phyloP scores from a whole-genome alignment of 2,329 filamentous ascomycete species.

The Xylariaceae sp. region DNA sequence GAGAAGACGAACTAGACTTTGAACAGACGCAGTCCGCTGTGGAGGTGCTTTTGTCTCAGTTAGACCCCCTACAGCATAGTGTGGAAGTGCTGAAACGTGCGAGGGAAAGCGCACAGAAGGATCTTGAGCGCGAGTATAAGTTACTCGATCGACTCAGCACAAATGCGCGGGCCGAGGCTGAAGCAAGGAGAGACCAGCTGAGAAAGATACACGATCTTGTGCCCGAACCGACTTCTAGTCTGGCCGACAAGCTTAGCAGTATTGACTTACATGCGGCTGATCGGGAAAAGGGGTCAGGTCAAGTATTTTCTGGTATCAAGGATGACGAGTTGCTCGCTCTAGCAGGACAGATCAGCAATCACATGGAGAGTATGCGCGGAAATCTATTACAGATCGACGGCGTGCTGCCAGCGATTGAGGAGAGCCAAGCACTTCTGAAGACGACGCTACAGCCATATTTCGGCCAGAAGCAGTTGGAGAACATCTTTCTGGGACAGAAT shows the following conservation, averaged over 20 bases:
- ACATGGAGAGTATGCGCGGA: slow-evolving; percentile 51
- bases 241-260: neutral
- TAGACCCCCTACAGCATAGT: slow-evolving; percentile 58
- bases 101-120: slow-evolving; percentile 49
- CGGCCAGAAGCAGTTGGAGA: slow-evolving; percentile 42
- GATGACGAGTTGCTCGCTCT: slow-evolving; percentile 42
- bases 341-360: slow-evolving; percentile 45
- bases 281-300: slow-evolving; percentile 13
- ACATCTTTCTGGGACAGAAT: slow-evolving; percentile 37
- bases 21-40: slow-evolving; percentile 60
- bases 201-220: slow-evolving; percentile 48
- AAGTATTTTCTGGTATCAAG: slow-evolving; percentile 26
- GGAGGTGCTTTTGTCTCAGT: slow-evolving; percentile 49
- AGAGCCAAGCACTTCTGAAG: slow-evolving; percentile 46
- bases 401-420: slow-evolving; percentile 44
- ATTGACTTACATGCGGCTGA: slow-evolving; percentile 20
- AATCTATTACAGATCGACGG: slow-evolving; percentile 52
- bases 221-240: slow-evolving; percentile 31
- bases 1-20: slow-evolving; percentile 59
- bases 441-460: slow-evolving; percentile 44
- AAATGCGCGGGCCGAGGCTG: slow-evolving; percentile 51
- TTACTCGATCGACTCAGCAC: slow-evolving; percentile 46
- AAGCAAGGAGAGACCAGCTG: slow-evolving; percentile 45
- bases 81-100: slow-evolving; percentile 56
- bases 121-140: slow-evolving; percentile 52